phyloP scores from a whole-genome alignment of 2,329 filamentous ascomycete species.

The Cercospora janseana region DNA sequence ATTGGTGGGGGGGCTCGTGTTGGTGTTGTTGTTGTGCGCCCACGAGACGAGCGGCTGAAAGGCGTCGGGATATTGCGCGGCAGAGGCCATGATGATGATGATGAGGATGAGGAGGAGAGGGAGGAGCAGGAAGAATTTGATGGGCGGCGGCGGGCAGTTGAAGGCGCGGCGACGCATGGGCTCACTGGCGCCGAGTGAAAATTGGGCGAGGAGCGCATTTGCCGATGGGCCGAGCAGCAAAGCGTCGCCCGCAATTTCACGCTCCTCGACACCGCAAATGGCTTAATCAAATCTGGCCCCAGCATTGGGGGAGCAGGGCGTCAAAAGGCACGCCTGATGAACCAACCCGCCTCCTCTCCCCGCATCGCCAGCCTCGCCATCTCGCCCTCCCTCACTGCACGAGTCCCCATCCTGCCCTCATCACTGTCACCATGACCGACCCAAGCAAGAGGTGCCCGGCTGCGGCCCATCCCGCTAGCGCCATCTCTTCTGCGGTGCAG shows the following conservation, averaged over 20 bases:
- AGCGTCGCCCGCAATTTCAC: slow-evolving; percentile 1
- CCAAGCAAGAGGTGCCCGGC: too few species aligned
- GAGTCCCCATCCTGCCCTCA: too few species aligned
- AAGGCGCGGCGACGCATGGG: neutral
- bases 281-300: slow-evolving; percentile 9
- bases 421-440: too few species aligned
- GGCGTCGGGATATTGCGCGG: slow-evolving; percentile 3
- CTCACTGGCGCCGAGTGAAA: neutral
- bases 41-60: slow-evolving; percentile 9
- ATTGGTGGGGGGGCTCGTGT: neutral
- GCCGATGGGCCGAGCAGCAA: neutral
- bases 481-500: too few species aligned
- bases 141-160: neutral
- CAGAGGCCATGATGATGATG: slow-evolving; percentile 1
- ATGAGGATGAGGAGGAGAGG: too few species aligned
- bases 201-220: too few species aligned
- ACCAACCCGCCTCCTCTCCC: too few species aligned
- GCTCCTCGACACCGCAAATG: neutral
- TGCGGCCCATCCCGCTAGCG: too few species aligned
- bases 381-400: too few species aligned
- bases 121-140: slow-evolving; percentile 1
- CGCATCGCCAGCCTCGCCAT: too few species aligned
- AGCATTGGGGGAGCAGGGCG: neutral
- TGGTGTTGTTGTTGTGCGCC: neutral
- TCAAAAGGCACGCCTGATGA: neutral